Percentiles rank a stretch among this genome's conserved stretches.
These are phyloP conservation scores for Coemansia aciculifera DNA, from an alignment of 192 early-diverging fungal genomes.

Conservation along the genomic window DNA sequence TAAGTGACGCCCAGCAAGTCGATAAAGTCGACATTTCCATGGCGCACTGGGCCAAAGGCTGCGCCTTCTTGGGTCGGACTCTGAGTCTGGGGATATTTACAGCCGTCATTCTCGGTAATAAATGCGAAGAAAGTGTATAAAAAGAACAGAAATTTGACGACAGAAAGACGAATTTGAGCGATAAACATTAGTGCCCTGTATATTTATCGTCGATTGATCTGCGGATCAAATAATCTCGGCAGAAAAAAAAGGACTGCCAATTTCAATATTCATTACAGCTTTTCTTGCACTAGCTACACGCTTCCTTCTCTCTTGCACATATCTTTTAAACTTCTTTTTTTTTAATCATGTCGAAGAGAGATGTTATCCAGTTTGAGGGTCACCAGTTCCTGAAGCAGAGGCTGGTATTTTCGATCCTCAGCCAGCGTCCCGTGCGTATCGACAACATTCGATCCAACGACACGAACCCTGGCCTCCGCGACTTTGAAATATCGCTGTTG, in stretches of 20 bases:
- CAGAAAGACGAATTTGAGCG: background rate
- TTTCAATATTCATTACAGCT: background rate
- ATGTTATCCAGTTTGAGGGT: conserved; percentile 65
- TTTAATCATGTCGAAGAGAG: conserved; percentile 43
- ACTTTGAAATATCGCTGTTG: conserved; percentile 90
- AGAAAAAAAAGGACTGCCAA: background rate
- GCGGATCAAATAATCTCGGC: conserved; percentile 7
- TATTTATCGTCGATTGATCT: background rate
- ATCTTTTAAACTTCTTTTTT: conserved; percentile 1
- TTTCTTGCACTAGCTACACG: conserved; percentile 1
- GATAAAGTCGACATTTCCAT: conserved; percentile 52
- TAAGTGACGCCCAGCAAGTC: conserved; percentile 51
- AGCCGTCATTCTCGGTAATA: conserved; percentile 26
- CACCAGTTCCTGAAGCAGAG: conserved; percentile 87
- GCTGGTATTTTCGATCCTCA: conserved; percentile 84
- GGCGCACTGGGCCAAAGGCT: conserved; percentile 44
- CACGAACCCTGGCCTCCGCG: conserved; percentile 82
- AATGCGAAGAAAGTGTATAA: background rate
- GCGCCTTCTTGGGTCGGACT: conserved; percentile 34
- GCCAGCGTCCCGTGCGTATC: conserved; percentile 80
- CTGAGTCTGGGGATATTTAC: conserved; percentile 46
- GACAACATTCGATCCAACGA: conserved; percentile 87
- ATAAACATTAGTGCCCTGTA: background rate
- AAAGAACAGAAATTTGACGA: background rate
- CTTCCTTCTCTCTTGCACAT: conserved; percentile 1